Evolutionary conservation across 371 early-diverging fungal species (phyloP), one percentile per base, ranked within the genome.

Genomic region (Mucor plumbeus): DNA sequence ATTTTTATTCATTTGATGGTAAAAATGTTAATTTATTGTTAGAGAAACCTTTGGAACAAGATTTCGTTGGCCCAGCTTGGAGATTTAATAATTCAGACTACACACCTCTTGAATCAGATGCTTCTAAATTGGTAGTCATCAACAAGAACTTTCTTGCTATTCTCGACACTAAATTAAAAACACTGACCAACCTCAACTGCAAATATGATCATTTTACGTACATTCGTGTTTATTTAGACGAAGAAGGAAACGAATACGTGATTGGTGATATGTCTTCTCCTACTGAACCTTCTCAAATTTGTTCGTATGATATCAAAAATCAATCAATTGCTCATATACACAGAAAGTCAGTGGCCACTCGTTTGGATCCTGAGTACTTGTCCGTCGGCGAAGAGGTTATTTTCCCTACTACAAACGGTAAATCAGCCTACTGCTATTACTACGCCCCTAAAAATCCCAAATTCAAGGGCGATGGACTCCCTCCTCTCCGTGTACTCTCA

Each of bases 401-500:
- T 3, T 92, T 91, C 71, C 86, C 87, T 13, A 91, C 93, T 6
- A 82, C 79, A 0, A 55, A 67, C 17, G 65, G 67, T 9, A 74
- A 72, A 67, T 70, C 66, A 9, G 89, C 88, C 0, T 91, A 86
- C 44, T 87, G 85, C 14, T 85, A 79, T 50, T 89, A 76, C 64
- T 93, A 92, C 61, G 78, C 83, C 31, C 93, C 93, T 5, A 83
- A 85, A 21, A 92, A 91, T 64, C 83, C 81, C 7, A 70, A 86
- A 21, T 89, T 81, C 64, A 55, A 68, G 13, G 85, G 84, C 3
- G 75, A 73, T 10, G 89, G 82, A 13, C 75, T 82, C 36, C 92
- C 93, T 14, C 92, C 93, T 15, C 73, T 92, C 35, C 79, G 89
- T 31, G 87, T 91, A 13, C 62, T 89, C 33, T 84, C 85, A 38